Base-by-base conservation (phyloP, 2,329 filamentous ascomycete genomes). In the Zelopaecilomyces penicillatus region DNA sequence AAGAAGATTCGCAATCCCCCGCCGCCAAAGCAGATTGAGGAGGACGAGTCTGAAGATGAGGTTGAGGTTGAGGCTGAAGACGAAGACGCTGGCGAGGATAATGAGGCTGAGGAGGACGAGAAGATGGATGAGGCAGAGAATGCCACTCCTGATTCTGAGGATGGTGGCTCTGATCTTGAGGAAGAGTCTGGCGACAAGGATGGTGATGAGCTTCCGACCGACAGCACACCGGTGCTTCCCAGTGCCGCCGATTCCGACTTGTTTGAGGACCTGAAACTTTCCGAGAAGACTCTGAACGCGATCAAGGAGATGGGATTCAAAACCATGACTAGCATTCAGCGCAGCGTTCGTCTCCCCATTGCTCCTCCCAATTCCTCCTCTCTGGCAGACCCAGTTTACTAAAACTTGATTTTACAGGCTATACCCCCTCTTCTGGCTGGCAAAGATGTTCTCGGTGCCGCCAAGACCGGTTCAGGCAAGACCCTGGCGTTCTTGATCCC, bases 401-500 rank as follows among this genome's bases (percentile, higher is more conserved):
- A 12, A 33, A 29, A 35, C 28, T 30, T 27, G 12, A 32, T 26
- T 8, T 32, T 7, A 32, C 39, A 63, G 60, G 85, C 84, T 9
- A 95, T 97, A 45, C 90, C 91, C 4, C 89, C 90, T 19, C 73
- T 94, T 39, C 73, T 97, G 48, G 88, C 90, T 36, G 93, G 93
- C 51, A 83, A 85, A 61, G 91, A 97, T 68, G 87, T 97, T 26
- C 78, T 98, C 37, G 93, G 93, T 57, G 91, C 91, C 30, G 93
- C 93, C 41, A 97, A 97, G 74, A 96, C 90, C 3, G 90, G 90
- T 37, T 94, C 87, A 26, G 93, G 93, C 62, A 98, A 98, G 73
- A 98, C 93, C 1, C 68, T 97, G 49, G 85, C 91, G 3, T 98
- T 98, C 68, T 73, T 98, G 50, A 90, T 97, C 46, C 93, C 93